Conservation (phyloP, 495 filamentous ascomycete species). For the Hyaloscypha variabilis region DNA sequence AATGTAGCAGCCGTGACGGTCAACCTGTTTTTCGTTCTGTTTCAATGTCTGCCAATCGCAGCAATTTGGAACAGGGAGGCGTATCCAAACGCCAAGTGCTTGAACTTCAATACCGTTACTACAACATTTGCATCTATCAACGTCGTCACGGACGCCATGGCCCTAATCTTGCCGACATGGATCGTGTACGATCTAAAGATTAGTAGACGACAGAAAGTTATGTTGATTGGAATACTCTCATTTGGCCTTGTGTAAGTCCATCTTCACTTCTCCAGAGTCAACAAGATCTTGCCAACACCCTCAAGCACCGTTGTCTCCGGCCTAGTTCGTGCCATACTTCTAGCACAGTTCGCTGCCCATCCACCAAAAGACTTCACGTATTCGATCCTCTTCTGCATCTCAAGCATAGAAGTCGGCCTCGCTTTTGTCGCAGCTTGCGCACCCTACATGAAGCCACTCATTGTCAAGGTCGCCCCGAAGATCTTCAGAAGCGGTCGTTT, state of each 20-base stretch:
- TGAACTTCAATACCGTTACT: not conserved
- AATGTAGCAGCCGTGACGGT: conserved; percentile 6
- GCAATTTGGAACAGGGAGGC: conserved; percentile 3
- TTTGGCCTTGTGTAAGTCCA: conserved; percentile 14
- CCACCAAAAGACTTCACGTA: conserved; percentile 1
- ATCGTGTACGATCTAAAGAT: conserved; percentile 52
- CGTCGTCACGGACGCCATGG: conserved; percentile 50
- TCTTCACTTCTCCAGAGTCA: too few species aligned
- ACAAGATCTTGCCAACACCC: too few species aligned
- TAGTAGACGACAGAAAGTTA: conserved; percentile 44
- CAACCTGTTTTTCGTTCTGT: not conserved
- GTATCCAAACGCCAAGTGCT: conserved; percentile 11
- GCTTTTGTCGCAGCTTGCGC: conserved; percentile 14
- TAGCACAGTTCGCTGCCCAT: not conserved
- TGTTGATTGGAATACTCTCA: conserved; percentile 45
- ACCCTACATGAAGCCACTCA: conserved; percentile 13
- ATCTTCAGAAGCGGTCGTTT: too few species aligned
- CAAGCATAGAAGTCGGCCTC: conserved; percentile 13
- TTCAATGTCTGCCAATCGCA: conserved; percentile 15
- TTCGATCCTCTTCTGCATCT: conserved; percentile 10
- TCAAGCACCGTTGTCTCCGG: conserved; percentile 9
- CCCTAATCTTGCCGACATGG: conserved; percentile 48
- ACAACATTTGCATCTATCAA: conserved; percentile 37
- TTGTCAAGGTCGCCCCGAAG: not conserved
- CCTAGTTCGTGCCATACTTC: conserved; percentile 7